These are phyloP conservation scores for Candida sakaeoensis DNA, from an alignment of 805 yeast species.

Conservation along the genomic window DNA sequence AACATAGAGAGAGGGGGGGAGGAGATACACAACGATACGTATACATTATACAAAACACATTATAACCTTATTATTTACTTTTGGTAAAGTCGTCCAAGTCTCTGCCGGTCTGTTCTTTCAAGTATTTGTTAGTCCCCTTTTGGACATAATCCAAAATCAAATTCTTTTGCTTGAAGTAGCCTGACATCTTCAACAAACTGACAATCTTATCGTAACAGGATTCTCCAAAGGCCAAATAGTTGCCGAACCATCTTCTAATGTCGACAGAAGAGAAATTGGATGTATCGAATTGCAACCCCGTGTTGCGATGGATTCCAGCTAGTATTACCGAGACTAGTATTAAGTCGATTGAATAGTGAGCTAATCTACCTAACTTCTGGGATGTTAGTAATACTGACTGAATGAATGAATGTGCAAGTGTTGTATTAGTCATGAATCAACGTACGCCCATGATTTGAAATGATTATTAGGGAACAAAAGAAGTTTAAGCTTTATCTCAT, in stretches of 20 bases:
- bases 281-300: conserved; percentile 65
- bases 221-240: conserved; percentile 61
- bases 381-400: conserved; percentile 1
- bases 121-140: conserved; percentile 25
- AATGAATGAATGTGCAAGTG: no score
- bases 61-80: not conserved
- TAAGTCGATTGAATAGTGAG: conserved; percentile 75
- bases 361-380: conserved; percentile 50
- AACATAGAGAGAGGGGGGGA: no score
- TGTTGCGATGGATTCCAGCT: conserved; percentile 81
- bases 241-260: conserved; percentile 46
- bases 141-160: conserved; percentile 33
- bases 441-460: conserved; percentile 2
- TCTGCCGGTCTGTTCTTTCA: conserved; percentile 30
- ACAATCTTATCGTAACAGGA: conserved; percentile 49
- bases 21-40: not conserved
- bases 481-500: no score
- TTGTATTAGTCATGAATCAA: no score
- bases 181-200: conserved; percentile 42
- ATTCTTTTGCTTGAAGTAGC: conserved; percentile 47
- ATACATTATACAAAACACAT: no score
- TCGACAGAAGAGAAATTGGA: conserved; percentile 44
- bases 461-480: not conserved
- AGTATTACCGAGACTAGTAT: conserved; percentile 74
- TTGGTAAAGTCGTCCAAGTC: conserved; percentile 21